Evolutionary conservation across 306 rosid species (phyloP).

Genomic region (Castanea sativa): DNA sequence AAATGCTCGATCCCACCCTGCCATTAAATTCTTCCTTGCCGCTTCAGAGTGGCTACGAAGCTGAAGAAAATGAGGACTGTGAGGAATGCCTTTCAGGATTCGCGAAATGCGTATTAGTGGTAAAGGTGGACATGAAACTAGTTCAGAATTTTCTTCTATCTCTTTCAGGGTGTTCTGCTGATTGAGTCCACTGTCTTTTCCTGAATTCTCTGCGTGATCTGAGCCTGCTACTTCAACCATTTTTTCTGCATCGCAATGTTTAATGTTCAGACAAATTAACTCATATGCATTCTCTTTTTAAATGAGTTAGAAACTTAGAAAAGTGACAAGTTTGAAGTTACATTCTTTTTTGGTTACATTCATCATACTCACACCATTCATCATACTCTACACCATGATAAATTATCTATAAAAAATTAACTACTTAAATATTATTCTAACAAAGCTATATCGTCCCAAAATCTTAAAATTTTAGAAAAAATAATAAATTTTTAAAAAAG

Average conservation of each 20-base stretch:
- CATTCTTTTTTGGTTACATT: too few species aligned
- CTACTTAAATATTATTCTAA: too few species aligned
- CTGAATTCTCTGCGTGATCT: background rate
- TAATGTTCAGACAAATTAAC: too few species aligned
- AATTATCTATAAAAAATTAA: too few species aligned
- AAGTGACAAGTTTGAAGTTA: too few species aligned
- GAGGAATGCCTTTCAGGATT: conserved; percentile 27
- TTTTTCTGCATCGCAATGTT: background rate
- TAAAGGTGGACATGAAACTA: background rate
- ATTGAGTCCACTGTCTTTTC: background rate
- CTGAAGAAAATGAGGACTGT: conserved; percentile 21
- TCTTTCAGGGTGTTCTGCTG: background rate
- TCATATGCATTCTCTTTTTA: too few species aligned
- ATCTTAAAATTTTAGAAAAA: too few species aligned
- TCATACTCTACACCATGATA: too few species aligned
- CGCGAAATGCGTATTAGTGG: conserved; percentile 15
- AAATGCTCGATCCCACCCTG: conserved; percentile 28
- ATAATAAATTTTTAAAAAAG: too few species aligned
- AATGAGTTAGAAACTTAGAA: too few species aligned
- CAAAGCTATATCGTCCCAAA: too few species aligned
- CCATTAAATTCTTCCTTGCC: background rate
- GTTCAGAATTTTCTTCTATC: background rate
- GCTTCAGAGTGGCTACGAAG: conserved; percentile 11
- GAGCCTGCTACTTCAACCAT: background rate
- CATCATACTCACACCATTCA: too few species aligned